Evolutionary conservation across 106 monocot species (phyloP), one percentile per base, ranked within the genome.

Genomic region (Acorus calamus): DNA sequence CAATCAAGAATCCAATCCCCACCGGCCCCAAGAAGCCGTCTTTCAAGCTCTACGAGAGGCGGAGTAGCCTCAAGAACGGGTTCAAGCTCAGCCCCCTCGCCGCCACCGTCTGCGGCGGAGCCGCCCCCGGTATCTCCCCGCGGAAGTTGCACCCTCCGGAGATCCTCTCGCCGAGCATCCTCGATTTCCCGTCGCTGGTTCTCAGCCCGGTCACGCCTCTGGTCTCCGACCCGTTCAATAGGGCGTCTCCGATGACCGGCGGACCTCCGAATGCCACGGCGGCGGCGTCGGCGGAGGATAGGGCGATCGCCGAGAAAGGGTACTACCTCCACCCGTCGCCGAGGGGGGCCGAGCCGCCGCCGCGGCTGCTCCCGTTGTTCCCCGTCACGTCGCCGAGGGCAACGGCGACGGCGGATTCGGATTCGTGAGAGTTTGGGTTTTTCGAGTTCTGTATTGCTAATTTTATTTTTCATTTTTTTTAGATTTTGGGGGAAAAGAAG

Each of bases 131-230:
- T 9, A 60, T 65, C 60, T 60, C 63, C 6, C 66, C 55, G 6
- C 59, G 66, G 45, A 50, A 65, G 44, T 60, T 46, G 67, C 28
- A 28, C 28, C 28, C 28, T 0, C 57, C 50, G 7, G 72, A 73
- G 52, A 63, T 68, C n/a, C 47, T 74, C 56, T 84, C 84, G 0
- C 79, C 79, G n/a, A 77, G 79, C 69, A 60, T 59, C 6, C 73
- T 80, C 2, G 76, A 84, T 13, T 72, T 84, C 65, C 79, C 79
- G 3, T 72, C 79, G 2, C 56, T 80, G 28, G 62, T 59, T 2
- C 73, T 84, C 14, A 79, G 78, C 74, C 84, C 84, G 6, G 76
- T 84, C 2, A 84, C 79, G 14, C 79, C 84, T 11, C 53, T 79
- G 63, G 60, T 70, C 67, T 54, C 69, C 1, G 76, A 79, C 47